Evolutionary conservation across 768 basidiomycete genomes (phyloP).

Genomic region (Suillus weaverae): DNA sequence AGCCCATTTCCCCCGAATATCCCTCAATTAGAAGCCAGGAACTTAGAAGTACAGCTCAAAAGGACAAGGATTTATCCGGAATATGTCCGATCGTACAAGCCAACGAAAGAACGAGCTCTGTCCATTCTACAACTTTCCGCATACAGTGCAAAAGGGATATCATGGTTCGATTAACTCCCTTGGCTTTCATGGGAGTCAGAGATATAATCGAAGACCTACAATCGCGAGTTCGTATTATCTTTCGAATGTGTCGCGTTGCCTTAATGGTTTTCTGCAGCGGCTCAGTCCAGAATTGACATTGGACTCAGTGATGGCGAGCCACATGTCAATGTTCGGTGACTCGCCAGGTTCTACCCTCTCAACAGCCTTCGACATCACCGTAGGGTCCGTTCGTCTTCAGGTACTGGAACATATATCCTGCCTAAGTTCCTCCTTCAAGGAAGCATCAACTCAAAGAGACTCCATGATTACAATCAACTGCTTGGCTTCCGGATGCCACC

Average conservation of each 20-base stretch:
- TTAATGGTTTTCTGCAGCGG: slow-evolving; percentile 25
- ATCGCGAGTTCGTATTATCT: slow-evolving; percentile 39
- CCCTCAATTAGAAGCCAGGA: not conserved
- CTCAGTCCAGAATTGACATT: slow-evolving; percentile 40
- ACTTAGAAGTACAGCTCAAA: not conserved
- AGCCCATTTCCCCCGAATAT: not conserved
- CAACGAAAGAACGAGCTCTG: not conserved
- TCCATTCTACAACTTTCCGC: slow-evolving; percentile 1
- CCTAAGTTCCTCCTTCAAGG: not conserved
- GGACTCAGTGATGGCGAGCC: slow-evolving; percentile 42
- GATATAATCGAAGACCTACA: slow-evolving; percentile 49
- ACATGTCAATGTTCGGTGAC: slow-evolving; percentile 36
- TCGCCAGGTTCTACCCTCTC: slow-evolving; percentile 15
- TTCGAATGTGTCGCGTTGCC: not conserved
- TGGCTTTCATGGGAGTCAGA: slow-evolving; percentile 45
- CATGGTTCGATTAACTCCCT: slow-evolving; percentile 53
- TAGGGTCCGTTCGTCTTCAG: slow-evolving; percentile 42
- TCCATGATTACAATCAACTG: not conserved
- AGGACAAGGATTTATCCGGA: not conserved
- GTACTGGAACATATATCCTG: slow-evolving; percentile 46
- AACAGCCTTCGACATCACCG: slow-evolving; percentile 41
- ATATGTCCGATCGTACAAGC: not conserved
- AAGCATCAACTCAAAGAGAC: not conserved
- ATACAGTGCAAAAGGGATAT: slow-evolving; percentile 23
- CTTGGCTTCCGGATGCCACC: slow-evolving; percentile 1